Base-by-base conservation (phyloP, 2,329 filamentous ascomycete species). In the Zymoseptoria passerinii region DNA sequence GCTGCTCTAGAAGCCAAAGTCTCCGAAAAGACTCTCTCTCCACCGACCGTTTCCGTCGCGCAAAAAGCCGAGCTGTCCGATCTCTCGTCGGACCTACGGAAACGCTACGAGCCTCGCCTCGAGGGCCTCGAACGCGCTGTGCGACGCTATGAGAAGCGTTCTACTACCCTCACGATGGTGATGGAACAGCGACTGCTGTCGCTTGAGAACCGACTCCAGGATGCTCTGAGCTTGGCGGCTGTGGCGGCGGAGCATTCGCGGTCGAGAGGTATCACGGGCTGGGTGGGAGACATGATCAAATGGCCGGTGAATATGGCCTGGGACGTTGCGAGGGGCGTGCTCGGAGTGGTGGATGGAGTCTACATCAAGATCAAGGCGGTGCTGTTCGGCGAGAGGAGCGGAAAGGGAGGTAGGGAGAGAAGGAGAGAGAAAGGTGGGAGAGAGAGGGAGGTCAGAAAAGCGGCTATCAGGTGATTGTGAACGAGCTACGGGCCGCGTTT, bases 121-220 rank as follows among this genome's bases (percentile, higher is more conserved):
- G 92, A 96, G 67, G 89, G 90, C 0, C 77, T 97, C 29, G 94
- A 91, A 66, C 86, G 92, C 52, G 92, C 92, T 3, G 88, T 97
- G 50, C 83, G 92, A 19, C 85, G 90, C 40, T 96, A 96, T 67
- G 92, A 97, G 76, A 96, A 95, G 75, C 89, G 91, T 67, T 85
- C 88, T 4, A 87, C 87, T 0, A 78, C 92, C 7, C 81, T 91
- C 28, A 82, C 88, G 8, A 80, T 87, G 56, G 87, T 92, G 68
- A 89, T 86, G 2, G 90, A 96, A 63, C 82, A 85, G 8, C 83
- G 88, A 23, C 82, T 96, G 58, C 81, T 83, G 48, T 81, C 84
- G 19, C 77, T 96, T 4, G 88, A 95, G 63, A 77, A 79, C 0
- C 81, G 87, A 40, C 73, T 95, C 13, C 83, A 86, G 61, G 91